Evolutionary conservation across 2,329 filamentous ascomycete genomes (phyloP).

Genomic region (Aspergillus fijiensis): DNA sequence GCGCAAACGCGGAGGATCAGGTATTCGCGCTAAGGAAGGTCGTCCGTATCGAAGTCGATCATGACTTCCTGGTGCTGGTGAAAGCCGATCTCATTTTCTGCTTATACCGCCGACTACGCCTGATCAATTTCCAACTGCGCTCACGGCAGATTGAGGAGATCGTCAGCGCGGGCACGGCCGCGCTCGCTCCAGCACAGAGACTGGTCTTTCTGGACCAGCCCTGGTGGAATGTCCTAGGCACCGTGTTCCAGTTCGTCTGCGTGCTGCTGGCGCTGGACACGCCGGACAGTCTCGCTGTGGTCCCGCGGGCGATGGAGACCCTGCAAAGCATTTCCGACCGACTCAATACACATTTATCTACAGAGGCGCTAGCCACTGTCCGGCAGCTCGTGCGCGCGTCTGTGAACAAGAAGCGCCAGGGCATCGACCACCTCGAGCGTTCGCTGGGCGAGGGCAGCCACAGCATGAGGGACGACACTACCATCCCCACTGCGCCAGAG

Average conservation of each 20-base stretch:
- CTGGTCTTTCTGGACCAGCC: slow-evolving; percentile 37
- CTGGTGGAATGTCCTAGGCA: slow-evolving; percentile 47
- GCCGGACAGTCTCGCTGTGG: slow-evolving; percentile 33
- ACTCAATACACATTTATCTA: slow-evolving; percentile 32
- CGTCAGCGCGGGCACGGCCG: not conserved
- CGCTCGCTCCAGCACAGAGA: slow-evolving; percentile 38
- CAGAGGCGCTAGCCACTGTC: slow-evolving; percentile 34
- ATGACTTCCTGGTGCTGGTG: slow-evolving; percentile 34
- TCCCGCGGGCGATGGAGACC: slow-evolving; percentile 39
- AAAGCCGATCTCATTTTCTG: slow-evolving; percentile 32
- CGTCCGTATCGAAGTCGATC: slow-evolving; percentile 13
- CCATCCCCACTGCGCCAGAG: not conserved
- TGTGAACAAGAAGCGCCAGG: slow-evolving; percentile 26
- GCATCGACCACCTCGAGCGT: slow-evolving; percentile 21
- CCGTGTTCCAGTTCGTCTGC: slow-evolving; percentile 46
- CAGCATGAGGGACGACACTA: not conserved
- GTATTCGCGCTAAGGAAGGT: slow-evolving; percentile 18
- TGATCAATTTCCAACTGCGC: slow-evolving; percentile 28
- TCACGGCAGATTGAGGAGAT: slow-evolving; percentile 22
- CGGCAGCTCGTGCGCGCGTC: slow-evolving; percentile 25
- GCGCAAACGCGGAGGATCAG: not conserved
- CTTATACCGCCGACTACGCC: slow-evolving; percentile 44
- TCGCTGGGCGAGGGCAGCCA: not conserved
- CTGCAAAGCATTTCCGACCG: slow-evolving; percentile 20
- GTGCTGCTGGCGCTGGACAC: slow-evolving; percentile 44